These are phyloP conservation scores for Nicotiana rustica DNA, from an alignment of 305 asterid genomes.

Conservation along the genomic window DNA sequence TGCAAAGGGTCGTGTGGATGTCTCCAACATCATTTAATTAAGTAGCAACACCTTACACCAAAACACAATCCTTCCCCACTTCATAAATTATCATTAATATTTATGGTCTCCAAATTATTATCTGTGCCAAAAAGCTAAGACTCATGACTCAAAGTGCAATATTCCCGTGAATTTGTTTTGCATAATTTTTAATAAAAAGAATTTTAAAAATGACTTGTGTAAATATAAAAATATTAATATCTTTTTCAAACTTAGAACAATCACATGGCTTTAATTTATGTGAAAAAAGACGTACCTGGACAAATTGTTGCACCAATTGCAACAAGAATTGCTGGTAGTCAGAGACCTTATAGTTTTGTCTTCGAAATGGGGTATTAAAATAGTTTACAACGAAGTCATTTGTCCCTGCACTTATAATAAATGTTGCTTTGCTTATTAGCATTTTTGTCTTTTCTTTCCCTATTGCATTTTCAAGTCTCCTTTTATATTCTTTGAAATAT, in stretches of 20 bases:
- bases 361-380: conserved; percentile 53
- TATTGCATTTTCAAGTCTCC: conserved; percentile 51
- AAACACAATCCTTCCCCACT: not conserved
- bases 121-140: not conserved
- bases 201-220: not conserved
- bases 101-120: not conserved
- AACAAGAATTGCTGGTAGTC: conserved; percentile 55
- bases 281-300: conserved; percentile 51
- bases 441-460: conserved; percentile 54
- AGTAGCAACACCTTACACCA: conserved; percentile 9
- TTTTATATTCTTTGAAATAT: conserved; percentile 59
- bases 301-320: conserved; percentile 45
- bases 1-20: not conserved
- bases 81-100: not conserved
- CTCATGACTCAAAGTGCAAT: not conserved
- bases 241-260: not conserved
- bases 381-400: conserved; percentile 69
- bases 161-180: not conserved
- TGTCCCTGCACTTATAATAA: conserved; percentile 68
- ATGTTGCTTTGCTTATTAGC: conserved; percentile 52
- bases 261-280: not conserved
- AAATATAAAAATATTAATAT: not conserved
- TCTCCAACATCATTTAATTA: not conserved
- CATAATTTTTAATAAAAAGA: not conserved
- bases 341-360: conserved; percentile 43